Base-by-base conservation (phyloP, 352 stramenopile genomes). In the Thraustochytrium aureum region DNA sequence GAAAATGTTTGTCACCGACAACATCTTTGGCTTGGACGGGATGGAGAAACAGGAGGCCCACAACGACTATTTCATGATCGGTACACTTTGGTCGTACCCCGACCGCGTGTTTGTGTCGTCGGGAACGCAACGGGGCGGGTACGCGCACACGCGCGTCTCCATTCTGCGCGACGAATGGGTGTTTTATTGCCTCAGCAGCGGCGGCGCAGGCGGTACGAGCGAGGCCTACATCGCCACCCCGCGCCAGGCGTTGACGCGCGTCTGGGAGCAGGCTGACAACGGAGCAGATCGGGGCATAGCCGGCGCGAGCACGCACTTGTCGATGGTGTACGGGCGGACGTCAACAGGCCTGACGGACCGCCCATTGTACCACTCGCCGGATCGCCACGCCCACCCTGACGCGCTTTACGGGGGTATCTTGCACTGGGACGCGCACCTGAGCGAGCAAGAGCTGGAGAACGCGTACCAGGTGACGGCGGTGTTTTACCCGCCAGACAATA, bases 191-290 rank as follows among this genome's bases (percentile, higher is more conserved):
- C 52, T 79, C 2, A 52, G 47, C 7, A 65, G 37, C 17, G 52
- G 69, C 6, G 69, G 69, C 38, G 37, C 43, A 7, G 20, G 35
- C 2, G 37, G 38, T 1, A 38, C 69, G 5, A 41, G 47, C 17
- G 69, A 79, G 35, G 69, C 69, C 52, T 79, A 79, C 37, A 26
- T 79, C 6, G 69, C 50, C 10, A 79, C n/a, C n/a, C 69, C 69
- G 17, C 33, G 50, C 12, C 14, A 47, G 26, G 6, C 52, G 47
- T 54, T 10, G 30, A 12, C 37, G 37, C 7, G 26, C 33, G 69
- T 79, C 47, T 56, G 47, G 69, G 69, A 54, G 35, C 69, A 79
- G 32, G 37, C 33, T 32, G 56, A 79, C 38, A 79, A 79, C 41
- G 69, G 69, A 12, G 32, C 30, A n/a, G 69, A 79, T 32, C 50